A percentile compares a stretch with the other conserved stretches of the same genome.
Conservation (phyloP, 2,329 filamentous ascomycete genomes). For the Colletotrichum echinochloae region DNA sequence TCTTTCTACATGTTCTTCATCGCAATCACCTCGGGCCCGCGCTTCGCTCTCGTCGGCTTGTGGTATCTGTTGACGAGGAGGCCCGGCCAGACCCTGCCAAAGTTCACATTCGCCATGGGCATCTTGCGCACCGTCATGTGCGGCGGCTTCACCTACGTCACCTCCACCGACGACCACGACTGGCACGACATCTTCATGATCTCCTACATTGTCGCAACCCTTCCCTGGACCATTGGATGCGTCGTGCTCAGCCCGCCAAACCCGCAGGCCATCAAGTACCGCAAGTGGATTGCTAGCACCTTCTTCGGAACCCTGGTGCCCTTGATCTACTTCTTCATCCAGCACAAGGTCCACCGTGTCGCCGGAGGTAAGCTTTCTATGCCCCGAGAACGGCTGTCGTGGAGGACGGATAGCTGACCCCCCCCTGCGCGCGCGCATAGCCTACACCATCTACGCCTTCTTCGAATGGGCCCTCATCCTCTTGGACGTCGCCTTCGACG, state of each 20-base stretch:
- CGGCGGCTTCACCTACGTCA: slow-evolving; percentile 98
- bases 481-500: slow-evolving; percentile 96
- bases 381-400: background rate
- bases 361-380: slow-evolving; percentile 78
- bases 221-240: slow-evolving; percentile 96
- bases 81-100: slow-evolving; percentile 80
- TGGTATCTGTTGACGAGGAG: slow-evolving; percentile 91
- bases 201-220: slow-evolving; percentile 91
- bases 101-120: slow-evolving; percentile 83
- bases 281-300: slow-evolving; percentile 82
- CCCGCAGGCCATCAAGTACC: slow-evolving; percentile 83
- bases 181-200: slow-evolving; percentile 99
- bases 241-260: slow-evolving; percentile 89
- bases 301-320: slow-evolving; percentile 95
- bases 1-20: slow-evolving; percentile 99
- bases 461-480: slow-evolving; percentile 97
- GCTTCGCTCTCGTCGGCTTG: slow-evolving; percentile 89
- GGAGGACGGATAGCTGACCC: slow-evolving; percentile 28
- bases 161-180: slow-evolving; percentile 96
- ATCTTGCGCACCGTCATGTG: slow-evolving; percentile 92
- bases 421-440: slow-evolving; percentile 63
- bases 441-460: slow-evolving; percentile 97
- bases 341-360: slow-evolving; percentile 96
- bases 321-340: slow-evolving; percentile 96
- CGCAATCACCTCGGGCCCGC: slow-evolving; percentile 92